These are phyloP conservation scores for Acanthamoeba quina DNA, from an alignment of 208 protist genomes.

Conservation along the genomic window DNA sequence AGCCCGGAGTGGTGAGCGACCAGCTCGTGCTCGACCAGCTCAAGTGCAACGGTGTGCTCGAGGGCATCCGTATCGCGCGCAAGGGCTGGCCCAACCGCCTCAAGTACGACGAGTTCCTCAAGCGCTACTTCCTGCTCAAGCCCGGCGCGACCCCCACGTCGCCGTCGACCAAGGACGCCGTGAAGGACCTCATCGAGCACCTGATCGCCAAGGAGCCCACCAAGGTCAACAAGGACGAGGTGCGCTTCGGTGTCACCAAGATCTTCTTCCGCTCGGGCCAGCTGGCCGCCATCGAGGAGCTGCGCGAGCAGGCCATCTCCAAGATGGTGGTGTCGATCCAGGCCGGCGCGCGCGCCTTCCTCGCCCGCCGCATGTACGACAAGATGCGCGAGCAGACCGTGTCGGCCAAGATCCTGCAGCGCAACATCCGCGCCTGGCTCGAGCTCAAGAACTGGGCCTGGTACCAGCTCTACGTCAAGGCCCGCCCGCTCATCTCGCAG, in stretches of 20 bases:
- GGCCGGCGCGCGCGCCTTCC: constrained; percentile 84
- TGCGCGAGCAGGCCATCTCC: constrained; percentile 86
- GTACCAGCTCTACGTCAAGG: constrained; percentile 90
- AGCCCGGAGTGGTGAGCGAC: constrained; percentile 77
- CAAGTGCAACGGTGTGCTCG: constrained; percentile 91
- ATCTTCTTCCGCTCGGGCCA: constrained; percentile 91
- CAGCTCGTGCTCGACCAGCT: constrained; percentile 87
- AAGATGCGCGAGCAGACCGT: constrained; percentile 85
- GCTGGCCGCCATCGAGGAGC: constrained; percentile 89
- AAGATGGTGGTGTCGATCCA: constrained; percentile 88
- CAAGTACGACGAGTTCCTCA: constrained; percentile 89
- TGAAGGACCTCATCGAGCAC: constrained; percentile 85
- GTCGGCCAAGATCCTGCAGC: constrained; percentile 87
- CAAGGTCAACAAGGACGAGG: constrained; percentile 83
- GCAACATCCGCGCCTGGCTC: constrained; percentile 86
- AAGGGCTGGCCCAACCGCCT: constrained; percentile 91
- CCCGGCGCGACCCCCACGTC: constrained; percentile 26
- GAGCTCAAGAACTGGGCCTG: constrained; percentile 88
- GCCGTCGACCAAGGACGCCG: constrained; percentile 78
- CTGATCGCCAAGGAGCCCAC: constrained; percentile 76
- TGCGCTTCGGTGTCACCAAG: constrained; percentile 89
- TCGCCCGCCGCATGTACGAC: constrained; percentile 86
- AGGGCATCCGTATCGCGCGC: constrained; percentile 90
- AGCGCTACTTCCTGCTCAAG: constrained; percentile 84
- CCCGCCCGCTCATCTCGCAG: constrained; percentile 84